Base-by-base conservation (phyloP, 345 rosid genomes). In the Odontarrhena argentea region DNA sequence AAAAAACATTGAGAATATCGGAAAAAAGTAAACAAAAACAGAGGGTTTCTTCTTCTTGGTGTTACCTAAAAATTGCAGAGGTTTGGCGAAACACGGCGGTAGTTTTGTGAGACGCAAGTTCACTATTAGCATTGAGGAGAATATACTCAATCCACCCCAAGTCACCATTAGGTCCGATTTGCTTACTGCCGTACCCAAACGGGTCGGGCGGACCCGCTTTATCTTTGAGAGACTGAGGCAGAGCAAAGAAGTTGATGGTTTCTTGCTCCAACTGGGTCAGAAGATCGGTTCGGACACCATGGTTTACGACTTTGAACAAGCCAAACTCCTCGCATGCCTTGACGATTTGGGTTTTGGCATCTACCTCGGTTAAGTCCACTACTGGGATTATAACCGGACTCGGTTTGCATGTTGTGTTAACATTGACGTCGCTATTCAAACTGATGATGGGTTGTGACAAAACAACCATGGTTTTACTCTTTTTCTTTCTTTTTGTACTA, bases 121-220 rank as follows among this genome's bases (percentile, higher is more conserved):
- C 73, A 8, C 68, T 46, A 41, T 79, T 80, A 74, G 86, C 70
- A 50, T 81, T 75, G 40, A 91, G 83, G 36, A 91, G 88, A 66
- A 91, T 80, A 56, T 79, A 79, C 70, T 91, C 97, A 60, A 91
- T 50, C 89, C 88, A 84, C 6, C 97, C 97, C 12, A 85, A 60
- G 68, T 91, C 90, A 6, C 90, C 96, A 63, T 79, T 85, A 0
- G 64, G 59, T 8, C 97, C 97, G 40, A 91, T 91, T 15, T 61
- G 63, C 72, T 82, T 88, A 80, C 54, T 83, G 14, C 94, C 97
- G 60, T 88, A 91, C 14, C 97, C 97, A 22, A 85, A 88, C 44
- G 96, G 97, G 76, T 78, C 74, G 6, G 96, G 81, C 26, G 90
- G 96, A 12, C 96, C 85, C 5, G 83, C 80, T 37, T 62, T 73